A percentile compares a stretch with the other conserved stretches of the same genome.
Evolutionary conservation across 495 filamentous ascomycete genomes (phyloP).

Genomic region (Aspergillus cavernicola): DNA sequence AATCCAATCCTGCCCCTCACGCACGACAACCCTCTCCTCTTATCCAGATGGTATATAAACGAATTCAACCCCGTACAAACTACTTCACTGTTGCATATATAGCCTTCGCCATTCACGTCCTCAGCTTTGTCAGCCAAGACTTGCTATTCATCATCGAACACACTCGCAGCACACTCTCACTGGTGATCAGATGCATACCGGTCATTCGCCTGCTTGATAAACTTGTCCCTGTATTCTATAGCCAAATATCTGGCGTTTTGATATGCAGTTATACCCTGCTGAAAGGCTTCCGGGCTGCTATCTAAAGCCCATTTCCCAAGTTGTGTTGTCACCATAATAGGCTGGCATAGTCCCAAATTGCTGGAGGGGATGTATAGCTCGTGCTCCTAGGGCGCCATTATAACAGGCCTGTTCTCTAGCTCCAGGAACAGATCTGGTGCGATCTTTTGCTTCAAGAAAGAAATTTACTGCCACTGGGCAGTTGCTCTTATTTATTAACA

Average conservation of each 20-base stretch:
- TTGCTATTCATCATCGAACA: too few species aligned
- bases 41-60: too few species aligned
- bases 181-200: background rate
- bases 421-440: constrained; percentile 26
- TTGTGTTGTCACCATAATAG: constrained; percentile 23
- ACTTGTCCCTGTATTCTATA: background rate
- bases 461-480: constrained; percentile 41
- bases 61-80: too few species aligned
- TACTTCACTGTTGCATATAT: too few species aligned
- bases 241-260: constrained; percentile 3
- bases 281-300: background rate
- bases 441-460: constrained; percentile 38
- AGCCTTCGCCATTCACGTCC: too few species aligned
- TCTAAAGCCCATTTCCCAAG: background rate
- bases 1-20: too few species aligned
- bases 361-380: constrained; percentile 42
- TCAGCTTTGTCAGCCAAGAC: too few species aligned
- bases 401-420: constrained; percentile 36
- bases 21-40: too few species aligned
- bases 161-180: too few species aligned
- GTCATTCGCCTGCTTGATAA: background rate
- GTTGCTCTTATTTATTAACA: constrained; percentile 33
- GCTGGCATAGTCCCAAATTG: constrained; percentile 25
- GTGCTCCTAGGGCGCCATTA: constrained; percentile 44
- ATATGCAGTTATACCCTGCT: background rate